phyloP scores from a whole-genome alignment of 768 basidiomycete species.

The Tricholoma sp. region DNA sequence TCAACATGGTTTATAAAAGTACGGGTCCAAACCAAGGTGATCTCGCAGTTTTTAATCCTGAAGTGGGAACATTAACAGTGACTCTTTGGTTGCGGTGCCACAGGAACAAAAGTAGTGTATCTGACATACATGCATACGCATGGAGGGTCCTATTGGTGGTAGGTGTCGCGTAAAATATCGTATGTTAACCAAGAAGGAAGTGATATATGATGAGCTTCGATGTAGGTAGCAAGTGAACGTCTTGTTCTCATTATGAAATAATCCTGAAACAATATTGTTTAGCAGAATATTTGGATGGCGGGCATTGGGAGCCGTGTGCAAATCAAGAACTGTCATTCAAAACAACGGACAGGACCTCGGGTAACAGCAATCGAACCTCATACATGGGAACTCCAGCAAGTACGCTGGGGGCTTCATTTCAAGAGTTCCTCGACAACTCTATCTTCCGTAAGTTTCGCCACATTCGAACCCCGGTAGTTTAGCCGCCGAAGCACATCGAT shows the following conservation, averaged over 20 bases:
- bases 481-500: slow-evolving; percentile 84
- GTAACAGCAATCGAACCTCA: not conserved
- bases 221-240: too few species aligned
- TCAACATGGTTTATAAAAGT: too few species aligned
- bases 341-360: not conserved
- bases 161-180: too few species aligned
- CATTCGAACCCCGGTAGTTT: slow-evolving; percentile 83
- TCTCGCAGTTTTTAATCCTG: too few species aligned
- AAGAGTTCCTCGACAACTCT: slow-evolving; percentile 82
- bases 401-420: slow-evolving; percentile 33
- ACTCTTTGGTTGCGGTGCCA: too few species aligned
- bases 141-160: too few species aligned
- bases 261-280: not conserved
- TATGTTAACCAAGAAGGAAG: too few species aligned
- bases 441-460: slow-evolving; percentile 76
- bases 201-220: too few species aligned
- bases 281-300: not conserved
- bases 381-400: not conserved
- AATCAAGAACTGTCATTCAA: not conserved
- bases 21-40: too few species aligned
- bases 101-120: too few species aligned
- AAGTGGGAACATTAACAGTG: too few species aligned
- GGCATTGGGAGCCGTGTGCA: not conserved
- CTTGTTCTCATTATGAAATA: not conserved
- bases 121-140: too few species aligned